Evolutionary conservation across 1,139 yeast genomes (phyloP), one percentile per base, ranked within the genome.

Genomic region (Geotrichum aggregatum): DNA sequence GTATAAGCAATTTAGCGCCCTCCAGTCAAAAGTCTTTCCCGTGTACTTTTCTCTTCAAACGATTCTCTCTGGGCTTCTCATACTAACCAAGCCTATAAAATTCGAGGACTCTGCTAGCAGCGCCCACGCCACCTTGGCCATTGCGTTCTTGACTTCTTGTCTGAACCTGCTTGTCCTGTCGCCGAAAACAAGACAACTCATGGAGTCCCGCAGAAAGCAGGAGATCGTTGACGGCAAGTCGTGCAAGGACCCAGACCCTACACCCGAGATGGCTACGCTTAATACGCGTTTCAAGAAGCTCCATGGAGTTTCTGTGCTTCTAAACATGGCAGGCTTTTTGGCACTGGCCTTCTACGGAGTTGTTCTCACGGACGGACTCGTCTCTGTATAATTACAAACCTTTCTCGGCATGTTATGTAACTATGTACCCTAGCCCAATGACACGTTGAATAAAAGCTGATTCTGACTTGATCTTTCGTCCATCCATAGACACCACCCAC

Each of bases 21-120:
- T 92, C 54, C 98, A 92, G 71, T 76, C 78, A 62, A 76, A 80
- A 53, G 79, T 89, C 34, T 88, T 92, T 71, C 97, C 97, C 30
- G 72, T 76, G 31, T 91, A 86, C 70, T 92, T 92, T 71, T 67
- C 79, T n/a, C 78, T 87, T 48, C 97, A 92, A 69, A 68, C 92
- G 0, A 59, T 82, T 8, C 77, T 85, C 1, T 94, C 97, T 2
- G 61, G 80, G 0, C 59, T 84, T 2, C 72, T 92, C 60, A 85
- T 83, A 0, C 69, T 83, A 50, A 82, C 95, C 1, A 77, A 87
- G 5, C 96, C 98, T 6, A 75, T 79, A 1, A 64, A 81, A n/a
- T 73, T 85, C 55, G 80, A 78, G 0, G 63, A 76, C 3, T 78
- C 87, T 4, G 73, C 52, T 14, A 38, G 33, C n/a, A 22, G 40